Base-by-base conservation (phyloP, 176 grass and related monocot species). In the Poa pratensis region DNA sequence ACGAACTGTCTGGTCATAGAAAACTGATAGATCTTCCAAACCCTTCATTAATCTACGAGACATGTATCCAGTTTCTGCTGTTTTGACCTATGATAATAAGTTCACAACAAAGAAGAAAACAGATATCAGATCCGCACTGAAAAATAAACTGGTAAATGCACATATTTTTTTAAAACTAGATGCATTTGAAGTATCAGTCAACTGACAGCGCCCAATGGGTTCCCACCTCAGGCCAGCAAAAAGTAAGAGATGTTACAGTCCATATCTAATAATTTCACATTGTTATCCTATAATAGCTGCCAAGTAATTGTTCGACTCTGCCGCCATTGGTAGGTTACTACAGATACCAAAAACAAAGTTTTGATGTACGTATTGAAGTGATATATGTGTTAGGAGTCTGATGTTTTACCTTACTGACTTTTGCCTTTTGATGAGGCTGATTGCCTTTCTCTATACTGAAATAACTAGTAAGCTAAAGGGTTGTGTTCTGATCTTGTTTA, bases 41-140 rank as follows among this genome's bases (percentile, higher is more conserved):
- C 95, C 89, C 77, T 98, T 98, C 89, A 98, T 98, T 74, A 98
- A 90, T 87, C 95, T 87, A 18, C 95, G 92, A 42, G 95, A 95
- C 95, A 98, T 98, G 83, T 98, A 98, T 57, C 95, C 95, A 87
- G 95, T 98, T 92, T 98, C 95, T 85, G 95, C 95, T 67, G 95
- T 98, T 95, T 98, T 98, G 53, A 98, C 95, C 95, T 98, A 88
- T 37, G 70, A 81, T 80, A 9, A 75, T 52, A 79, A 74, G 57
- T 67, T 80, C 14, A 64, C 26, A 82, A 35, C 65, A n/a, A 84
- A 69, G 68, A 84, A 71, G 84, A 65, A 78, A 84, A 32, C 57
- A 79, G 37, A 66, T 76, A 69, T 77, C 17, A 82, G 72, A 42
- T 53, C 7, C 37, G 24, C 24, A 86, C 26, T 53, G 65, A 89